Conservation (phyloP, 2,329 filamentous ascomycete genomes). For the Xylariaceae sp. region DNA sequence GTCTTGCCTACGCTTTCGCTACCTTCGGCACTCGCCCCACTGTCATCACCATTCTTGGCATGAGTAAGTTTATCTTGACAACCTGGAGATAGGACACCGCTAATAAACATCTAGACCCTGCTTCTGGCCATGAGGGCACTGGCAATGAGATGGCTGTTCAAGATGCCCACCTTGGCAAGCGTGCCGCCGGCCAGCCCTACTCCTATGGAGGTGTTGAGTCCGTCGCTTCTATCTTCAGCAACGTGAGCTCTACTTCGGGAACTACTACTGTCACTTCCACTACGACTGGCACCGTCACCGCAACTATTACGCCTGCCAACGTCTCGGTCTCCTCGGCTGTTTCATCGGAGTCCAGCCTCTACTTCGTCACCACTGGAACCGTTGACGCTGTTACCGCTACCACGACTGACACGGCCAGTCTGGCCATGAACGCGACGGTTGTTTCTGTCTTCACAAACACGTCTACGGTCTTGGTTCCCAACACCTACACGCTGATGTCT, state of each 20-base stretch:
- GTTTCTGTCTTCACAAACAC: neutral
- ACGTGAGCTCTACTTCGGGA: no score
- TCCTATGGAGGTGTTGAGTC: neutral
- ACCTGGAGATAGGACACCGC: no score
- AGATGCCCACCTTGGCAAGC: neutral
- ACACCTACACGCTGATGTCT: neutral
- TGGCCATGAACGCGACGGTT: neutral
- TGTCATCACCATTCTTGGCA: no score
- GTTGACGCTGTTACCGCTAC: neutral
- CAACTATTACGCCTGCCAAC: neutral
- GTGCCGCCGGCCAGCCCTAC: neutral
- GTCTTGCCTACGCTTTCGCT: no score
- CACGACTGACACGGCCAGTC: neutral
- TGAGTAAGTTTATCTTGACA: no score
- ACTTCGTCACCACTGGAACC: neutral
- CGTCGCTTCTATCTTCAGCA: no score
- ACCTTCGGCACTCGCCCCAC: no score
- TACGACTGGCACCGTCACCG: neutral
- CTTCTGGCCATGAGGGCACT: neutral
- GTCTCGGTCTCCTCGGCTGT: neutral
- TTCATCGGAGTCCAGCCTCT: neutral
- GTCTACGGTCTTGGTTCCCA: neutral
- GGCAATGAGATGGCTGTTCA: neutral
- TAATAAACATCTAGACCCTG: no score
- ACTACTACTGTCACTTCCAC: no score